These are phyloP conservation scores for Mortierella claussenii DNA, from an alignment of 192 early-diverging fungal species.

Conservation along the genomic window DNA sequence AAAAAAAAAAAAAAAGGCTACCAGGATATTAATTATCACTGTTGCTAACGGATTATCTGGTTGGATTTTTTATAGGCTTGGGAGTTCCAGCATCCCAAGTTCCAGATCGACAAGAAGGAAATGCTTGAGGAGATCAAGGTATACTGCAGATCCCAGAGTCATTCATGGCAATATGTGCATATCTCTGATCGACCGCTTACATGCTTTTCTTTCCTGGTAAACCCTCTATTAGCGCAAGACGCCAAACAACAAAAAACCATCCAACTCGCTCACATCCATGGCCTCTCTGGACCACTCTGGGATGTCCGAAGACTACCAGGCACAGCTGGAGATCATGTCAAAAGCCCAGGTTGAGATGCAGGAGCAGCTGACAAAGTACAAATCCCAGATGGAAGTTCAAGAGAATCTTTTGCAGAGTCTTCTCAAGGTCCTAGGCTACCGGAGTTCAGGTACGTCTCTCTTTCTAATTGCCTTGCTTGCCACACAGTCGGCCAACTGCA, in stretches of 20 bases:
- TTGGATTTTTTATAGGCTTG: conserved; percentile 51
- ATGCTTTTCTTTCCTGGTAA: too few species aligned
- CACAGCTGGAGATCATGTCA: conserved; percentile 28
- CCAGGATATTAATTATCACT: neutral
- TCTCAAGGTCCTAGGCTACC: conserved; percentile 46
- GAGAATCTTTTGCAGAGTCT: conserved; percentile 51
- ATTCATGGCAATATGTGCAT: too few species aligned
- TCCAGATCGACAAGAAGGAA: conserved; percentile 63
- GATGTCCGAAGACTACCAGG: conserved; percentile 24
- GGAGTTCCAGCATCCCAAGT: conserved; percentile 77
- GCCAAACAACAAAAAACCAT: conserved; percentile 30
- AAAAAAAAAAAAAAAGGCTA: too few species aligned
- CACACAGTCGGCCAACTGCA: too few species aligned
- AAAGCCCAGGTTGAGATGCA: conserved; percentile 42
- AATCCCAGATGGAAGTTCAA: conserved; percentile 49
- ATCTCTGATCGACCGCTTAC: too few species aligned
- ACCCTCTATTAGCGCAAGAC: conserved; percentile 36
- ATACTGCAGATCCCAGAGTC: too few species aligned
- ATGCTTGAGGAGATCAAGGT: conserved; percentile 66
- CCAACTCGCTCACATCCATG: neutral
- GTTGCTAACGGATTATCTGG: neutral
- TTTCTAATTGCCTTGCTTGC: too few species aligned
- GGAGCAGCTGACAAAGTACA: conserved; percentile 52
- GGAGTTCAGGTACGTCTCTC: conserved; percentile 42
- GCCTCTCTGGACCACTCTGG: conserved; percentile 8